These are phyloP conservation scores for Aspergillus hortae DNA, from an alignment of 2,329 filamentous ascomycete genomes.

Conservation along the genomic window DNA sequence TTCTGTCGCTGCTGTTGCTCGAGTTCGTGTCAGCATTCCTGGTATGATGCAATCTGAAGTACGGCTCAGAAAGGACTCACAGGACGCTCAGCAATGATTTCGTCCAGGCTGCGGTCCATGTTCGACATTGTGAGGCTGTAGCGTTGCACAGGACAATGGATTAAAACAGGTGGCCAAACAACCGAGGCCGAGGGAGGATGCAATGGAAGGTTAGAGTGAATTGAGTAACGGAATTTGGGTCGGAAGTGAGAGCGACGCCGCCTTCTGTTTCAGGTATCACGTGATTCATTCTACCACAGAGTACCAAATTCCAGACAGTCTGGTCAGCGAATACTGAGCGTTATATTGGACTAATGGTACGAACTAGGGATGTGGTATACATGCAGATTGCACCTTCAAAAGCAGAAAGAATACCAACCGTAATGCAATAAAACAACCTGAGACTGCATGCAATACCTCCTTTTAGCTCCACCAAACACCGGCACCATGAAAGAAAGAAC, in stretches of 20 bases:
- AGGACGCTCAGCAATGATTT: slow-evolving; percentile 60
- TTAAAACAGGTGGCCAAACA: neutral
- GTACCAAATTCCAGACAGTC: no score
- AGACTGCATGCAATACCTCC: slow-evolving; percentile 14
- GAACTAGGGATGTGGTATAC: neutral
- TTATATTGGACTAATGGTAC: neutral
- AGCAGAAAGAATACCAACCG: neutral
- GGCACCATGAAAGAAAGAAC: slow-evolving; percentile 14
- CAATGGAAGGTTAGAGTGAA: slow-evolving; percentile 1
- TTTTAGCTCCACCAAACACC: slow-evolving; percentile 24
- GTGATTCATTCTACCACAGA: neutral
- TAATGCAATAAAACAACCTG: slow-evolving; percentile 18
- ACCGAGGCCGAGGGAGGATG: neutral
- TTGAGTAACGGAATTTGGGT: neutral
- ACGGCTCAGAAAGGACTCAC: slow-evolving; percentile 33
- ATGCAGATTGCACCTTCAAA: neutral
- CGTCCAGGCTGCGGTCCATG: slow-evolving; percentile 64
- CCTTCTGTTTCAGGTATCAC: neutral
- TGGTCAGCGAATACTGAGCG: neutral
- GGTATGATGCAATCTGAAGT: neutral
- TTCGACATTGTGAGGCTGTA: slow-evolving; percentile 13
- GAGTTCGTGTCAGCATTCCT: slow-evolving; percentile 13
- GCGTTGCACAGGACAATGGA: neutral
- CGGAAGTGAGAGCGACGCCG: neutral
- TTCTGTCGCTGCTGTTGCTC: slow-evolving; percentile 16